Percentiles rank a stretch among this genome's conserved stretches.
Conservation (phyloP, 257 asterid genomes). For the Cynanchum wilfordii region DNA sequence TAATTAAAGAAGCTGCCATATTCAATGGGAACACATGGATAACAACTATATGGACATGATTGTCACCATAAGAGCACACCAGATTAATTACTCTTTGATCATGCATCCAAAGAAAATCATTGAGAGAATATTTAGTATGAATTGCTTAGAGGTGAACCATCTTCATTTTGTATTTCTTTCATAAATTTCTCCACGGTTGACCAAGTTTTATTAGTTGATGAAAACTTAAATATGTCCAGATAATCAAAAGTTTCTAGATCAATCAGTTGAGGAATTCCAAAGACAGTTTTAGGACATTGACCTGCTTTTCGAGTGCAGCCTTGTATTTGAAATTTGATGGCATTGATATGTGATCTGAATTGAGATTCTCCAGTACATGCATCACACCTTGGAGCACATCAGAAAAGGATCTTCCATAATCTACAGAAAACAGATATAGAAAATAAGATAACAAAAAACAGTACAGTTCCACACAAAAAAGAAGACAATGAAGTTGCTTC, state of each 20-base stretch:
- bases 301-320: slow-evolving; percentile 96
- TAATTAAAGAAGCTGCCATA: neutral
- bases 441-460: neutral
- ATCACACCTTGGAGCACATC: slow-evolving; percentile 74
- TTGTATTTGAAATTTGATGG: slow-evolving; percentile 81
- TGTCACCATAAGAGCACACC: neutral
- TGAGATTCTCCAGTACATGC: slow-evolving; percentile 71
- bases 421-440: slow-evolving; percentile 40
- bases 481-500: neutral
- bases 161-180: neutral
- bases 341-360: slow-evolving; percentile 59
- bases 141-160: neutral
- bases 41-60: neutral
- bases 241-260: neutral
- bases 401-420: slow-evolving; percentile 70
- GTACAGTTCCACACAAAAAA: neutral
- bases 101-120: neutral
- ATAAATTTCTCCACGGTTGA: neutral
- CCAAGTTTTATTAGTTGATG: neutral
- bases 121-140: neutral
- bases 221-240: neutral
- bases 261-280: slow-evolving; percentile 17
- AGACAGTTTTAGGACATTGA: slow-evolving; percentile 17
- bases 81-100: neutral
- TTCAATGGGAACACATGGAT: neutral